Evolutionary conservation across 805 yeast genomes (phyloP).

Genomic region (Pichia membranifaciens): DNA sequence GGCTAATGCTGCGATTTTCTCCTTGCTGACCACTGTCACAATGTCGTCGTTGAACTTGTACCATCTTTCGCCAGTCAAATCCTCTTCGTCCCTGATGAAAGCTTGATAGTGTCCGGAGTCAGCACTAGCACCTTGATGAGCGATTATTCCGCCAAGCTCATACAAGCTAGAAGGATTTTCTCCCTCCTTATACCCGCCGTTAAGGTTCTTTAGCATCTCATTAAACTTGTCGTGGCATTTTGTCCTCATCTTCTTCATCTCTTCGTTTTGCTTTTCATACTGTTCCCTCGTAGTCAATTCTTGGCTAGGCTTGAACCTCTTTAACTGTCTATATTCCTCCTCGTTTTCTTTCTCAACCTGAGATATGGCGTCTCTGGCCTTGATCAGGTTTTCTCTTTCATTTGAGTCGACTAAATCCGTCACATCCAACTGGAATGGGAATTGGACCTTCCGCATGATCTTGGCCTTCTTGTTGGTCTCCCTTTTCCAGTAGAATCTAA

Average conservation of each 20-base stretch:
- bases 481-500: slow-evolving; percentile 93
- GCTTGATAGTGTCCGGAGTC: slow-evolving; percentile 98
- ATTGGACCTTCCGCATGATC: slow-evolving; percentile 87
- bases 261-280: slow-evolving; percentile 48
- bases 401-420: slow-evolving; percentile 81
- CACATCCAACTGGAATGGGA: slow-evolving; percentile 89
- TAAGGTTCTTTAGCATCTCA: slow-evolving; percentile 37
- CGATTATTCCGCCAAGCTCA: slow-evolving; percentile 73
- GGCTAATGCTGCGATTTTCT: slow-evolving; percentile 76
- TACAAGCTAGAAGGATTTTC: slow-evolving; percentile 87
- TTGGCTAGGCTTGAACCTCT: slow-evolving; percentile 46
- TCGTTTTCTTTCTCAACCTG: slow-evolving; percentile 67
- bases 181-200: slow-evolving; percentile 37
- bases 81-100: slow-evolving; percentile 67
- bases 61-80: slow-evolving; percentile 71
- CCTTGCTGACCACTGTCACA: slow-evolving; percentile 70
- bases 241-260: slow-evolving; percentile 39
- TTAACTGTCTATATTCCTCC: slow-evolving; percentile 67
- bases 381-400: slow-evolving; percentile 58
- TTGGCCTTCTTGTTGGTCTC: slow-evolving; percentile 88
- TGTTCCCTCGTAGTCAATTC: slow-evolving; percentile 47
- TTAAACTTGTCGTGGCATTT: slow-evolving; percentile 45
- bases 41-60: slow-evolving; percentile 93
- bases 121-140: slow-evolving; percentile 93
- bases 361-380: slow-evolving; percentile 71